Evolutionary conservation across 495 filamentous ascomycete species (phyloP), one percentile per base, ranked within the genome.

Genomic region (Penicillium silybi): DNA sequence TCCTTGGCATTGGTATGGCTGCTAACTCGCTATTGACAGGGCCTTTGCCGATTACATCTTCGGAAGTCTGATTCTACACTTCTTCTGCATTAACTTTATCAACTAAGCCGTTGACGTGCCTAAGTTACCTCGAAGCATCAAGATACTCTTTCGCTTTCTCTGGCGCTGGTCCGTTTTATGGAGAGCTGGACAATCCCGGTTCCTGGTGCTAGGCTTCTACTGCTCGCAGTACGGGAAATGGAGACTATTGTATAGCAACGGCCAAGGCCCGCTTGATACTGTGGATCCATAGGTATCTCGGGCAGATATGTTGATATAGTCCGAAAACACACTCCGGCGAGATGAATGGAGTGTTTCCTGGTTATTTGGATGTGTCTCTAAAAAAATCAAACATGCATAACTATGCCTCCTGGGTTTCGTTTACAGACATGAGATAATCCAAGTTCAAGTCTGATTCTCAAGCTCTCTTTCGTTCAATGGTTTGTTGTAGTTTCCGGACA

Each of bases 1-100:
- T 6, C 9, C n/a, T 39, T 2, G 1, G 3, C 1, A 39, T 8
- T n/a, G 10, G 7, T 9, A 8, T 7, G n/a, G 1, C 18, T 2
- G n/a, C 43, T 20, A 20, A 23, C 41, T 44, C 22, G 17, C 10
- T 44, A 16, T 46, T 23, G 57, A 51, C 58, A 93, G 92, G 66
- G 95, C 93, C 15, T 98, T 98, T 69, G 93, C 93, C 59, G 93
- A 98, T 78, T 98, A 85, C 62, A 84, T 97, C 54, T 89, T 97
- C 50, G 92, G 91, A 63, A 96, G 90, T 66, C 63, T 98, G 68
- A 88, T 98, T 62, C 72, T 98, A 69, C 93, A 98, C 77, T 95
- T 97, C 77, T 97, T 98, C 80, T 98, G 93, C 73, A 86, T 97
- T 59, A 97, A 98, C 77, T 98, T 98, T 69, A 97, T 98, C 75